Conservation (phyloP, 306 rosid species). For the Fagus crenata region DNA sequence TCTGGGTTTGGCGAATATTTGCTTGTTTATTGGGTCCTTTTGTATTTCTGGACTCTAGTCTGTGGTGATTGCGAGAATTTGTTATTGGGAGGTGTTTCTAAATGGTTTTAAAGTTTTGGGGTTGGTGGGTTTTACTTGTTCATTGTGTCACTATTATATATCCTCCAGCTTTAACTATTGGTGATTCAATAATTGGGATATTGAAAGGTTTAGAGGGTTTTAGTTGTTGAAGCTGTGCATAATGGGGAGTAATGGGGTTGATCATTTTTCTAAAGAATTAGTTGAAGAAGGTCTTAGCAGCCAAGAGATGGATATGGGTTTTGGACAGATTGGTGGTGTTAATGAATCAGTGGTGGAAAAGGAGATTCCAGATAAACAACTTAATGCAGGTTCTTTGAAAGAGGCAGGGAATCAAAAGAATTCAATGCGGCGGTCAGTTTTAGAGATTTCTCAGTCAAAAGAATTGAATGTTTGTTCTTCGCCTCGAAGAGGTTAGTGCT, state of each 20-base stretch:
- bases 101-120: slow-evolving; percentile 11
- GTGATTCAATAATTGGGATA: slow-evolving; percentile 20
- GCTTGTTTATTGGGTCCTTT: slow-evolving; percentile 20
- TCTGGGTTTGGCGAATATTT: slow-evolving; percentile 19
- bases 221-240: slow-evolving; percentile 2
- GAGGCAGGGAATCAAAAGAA: slow-evolving; percentile 25
- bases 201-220: slow-evolving; percentile 20
- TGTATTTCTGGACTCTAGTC: neutral
- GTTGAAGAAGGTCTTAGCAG: slow-evolving; percentile 34
- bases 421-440: slow-evolving; percentile 14
- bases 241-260: slow-evolving; percentile 50
- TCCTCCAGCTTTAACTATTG: neutral
- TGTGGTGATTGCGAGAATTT: slow-evolving; percentile 12
- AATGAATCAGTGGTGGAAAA: slow-evolving; percentile 16
- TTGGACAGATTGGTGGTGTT: slow-evolving; percentile 29
- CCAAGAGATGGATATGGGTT: slow-evolving; percentile 28
- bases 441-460: slow-evolving; percentile 31
- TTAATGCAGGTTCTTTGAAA: slow-evolving; percentile 32
- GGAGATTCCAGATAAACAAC: slow-evolving; percentile 18
- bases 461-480: slow-evolving; percentile 44
- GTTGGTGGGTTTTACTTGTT: slow-evolving; percentile 16
- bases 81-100: neutral
- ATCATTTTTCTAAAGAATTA: slow-evolving; percentile 22
- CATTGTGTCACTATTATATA: neutral
- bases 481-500: slow-evolving; percentile 48